These are phyloP conservation scores for Passalora sequoiae DNA, from an alignment of 2,329 filamentous ascomycete genomes.

Conservation along the genomic window DNA sequence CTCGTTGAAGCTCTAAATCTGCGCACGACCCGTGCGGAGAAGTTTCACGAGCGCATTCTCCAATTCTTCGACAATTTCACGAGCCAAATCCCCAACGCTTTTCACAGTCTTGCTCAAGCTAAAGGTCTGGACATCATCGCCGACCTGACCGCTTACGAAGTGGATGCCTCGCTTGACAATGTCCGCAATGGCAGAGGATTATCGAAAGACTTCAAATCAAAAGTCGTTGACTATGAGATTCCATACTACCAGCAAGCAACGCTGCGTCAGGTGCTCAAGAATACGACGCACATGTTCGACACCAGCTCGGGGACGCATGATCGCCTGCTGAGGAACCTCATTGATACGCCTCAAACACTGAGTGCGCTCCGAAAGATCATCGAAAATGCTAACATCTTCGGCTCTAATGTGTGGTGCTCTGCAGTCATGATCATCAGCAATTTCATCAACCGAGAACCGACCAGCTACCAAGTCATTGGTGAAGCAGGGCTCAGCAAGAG, in stretches of 20 bases:
- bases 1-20: conserved; percentile 83
- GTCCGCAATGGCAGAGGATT: conserved; percentile 69
- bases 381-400: conserved; percentile 71
- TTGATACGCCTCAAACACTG: conserved; percentile 84
- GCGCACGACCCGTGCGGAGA: conserved; percentile 73
- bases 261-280: conserved; percentile 89
- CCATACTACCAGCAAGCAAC: conserved; percentile 91
- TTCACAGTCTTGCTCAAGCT: conserved; percentile 73
- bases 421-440: conserved; percentile 86
- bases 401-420: conserved; percentile 92
- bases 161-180: conserved; percentile 62
- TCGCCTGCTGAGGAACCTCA: conserved; percentile 82
- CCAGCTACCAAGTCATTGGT: conserved; percentile 90
- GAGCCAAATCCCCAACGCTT: conserved; percentile 72
- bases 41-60: conserved; percentile 77
- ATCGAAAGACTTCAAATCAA: conserved; percentile 65
- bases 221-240: conserved; percentile 85
- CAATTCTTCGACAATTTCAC: conserved; percentile 85
- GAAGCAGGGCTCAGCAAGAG: conserved; percentile 87
- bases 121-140: conserved; percentile 86
- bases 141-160: conserved; percentile 76
- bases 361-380: conserved; percentile 75
- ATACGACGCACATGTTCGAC: conserved; percentile 91
- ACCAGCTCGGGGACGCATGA: conserved; percentile 79
- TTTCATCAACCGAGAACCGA: conserved; percentile 98